phyloP scores from a whole-genome alignment of 495 filamentous ascomycete genomes.

The Collariella sp. region DNA sequence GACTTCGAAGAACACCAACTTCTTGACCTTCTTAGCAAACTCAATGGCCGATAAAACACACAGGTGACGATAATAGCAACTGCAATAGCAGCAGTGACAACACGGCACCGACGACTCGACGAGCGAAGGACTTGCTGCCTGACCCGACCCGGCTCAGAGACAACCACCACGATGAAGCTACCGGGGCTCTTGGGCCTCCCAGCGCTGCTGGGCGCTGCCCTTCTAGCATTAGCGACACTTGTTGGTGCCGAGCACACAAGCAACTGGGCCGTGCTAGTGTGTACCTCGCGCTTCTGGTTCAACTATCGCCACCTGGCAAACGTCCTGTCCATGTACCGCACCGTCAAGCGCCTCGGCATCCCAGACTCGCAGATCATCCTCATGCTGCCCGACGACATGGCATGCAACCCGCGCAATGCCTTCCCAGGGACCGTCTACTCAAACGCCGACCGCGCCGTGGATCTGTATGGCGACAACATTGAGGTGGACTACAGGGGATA shows the following conservation, averaged over 20 bases:
- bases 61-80: no score
- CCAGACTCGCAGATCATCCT: constrained; percentile 98
- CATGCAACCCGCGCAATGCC: constrained; percentile 95
- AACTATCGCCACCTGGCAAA: constrained; percentile 98
- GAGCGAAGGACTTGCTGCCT: no score
- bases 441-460: constrained; percentile 89
- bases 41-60: no score
- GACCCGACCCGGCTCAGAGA: no score
- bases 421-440: constrained; percentile 98
- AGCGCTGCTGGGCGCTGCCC: constrained; percentile 34
- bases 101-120: no score
- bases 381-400: constrained; percentile 99
- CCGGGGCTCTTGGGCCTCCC: constrained; percentile 30
- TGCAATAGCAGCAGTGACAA: no score
- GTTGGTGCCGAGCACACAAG: constrained; percentile 76
- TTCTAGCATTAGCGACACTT: constrained; percentile 34
- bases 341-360: constrained; percentile 95
- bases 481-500: constrained; percentile 98
- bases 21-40: no score
- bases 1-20: no score
- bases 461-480: constrained; percentile 97
- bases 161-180: constrained; percentile 8
- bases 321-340: constrained; percentile 94
- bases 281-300: constrained; percentile 99
- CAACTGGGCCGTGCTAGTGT: constrained; percentile 97